Percentiles rank a stretch among this genome's conserved stretches.
Evolutionary conservation across 2,329 filamentous ascomycete species (phyloP).

Genomic region (Colletotrichum karsti): DNA sequence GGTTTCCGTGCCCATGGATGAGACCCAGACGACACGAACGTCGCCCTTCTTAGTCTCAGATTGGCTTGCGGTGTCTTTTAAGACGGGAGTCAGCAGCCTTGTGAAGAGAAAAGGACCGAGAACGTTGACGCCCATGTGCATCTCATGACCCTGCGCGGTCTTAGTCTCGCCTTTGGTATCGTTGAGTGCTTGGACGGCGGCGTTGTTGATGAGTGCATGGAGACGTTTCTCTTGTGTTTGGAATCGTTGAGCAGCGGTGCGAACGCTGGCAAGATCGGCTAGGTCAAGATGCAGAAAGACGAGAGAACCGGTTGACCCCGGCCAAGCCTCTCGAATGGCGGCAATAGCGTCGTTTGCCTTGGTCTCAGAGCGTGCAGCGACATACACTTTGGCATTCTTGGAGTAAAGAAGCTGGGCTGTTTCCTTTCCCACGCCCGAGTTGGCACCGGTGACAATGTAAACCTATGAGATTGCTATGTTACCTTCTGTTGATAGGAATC

Average conservation of each 20-base stretch:
- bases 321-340: constrained; percentile 41
- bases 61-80: background rate
- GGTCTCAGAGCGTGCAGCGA: constrained; percentile 51
- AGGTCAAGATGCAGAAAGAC: constrained; percentile 51
- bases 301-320: constrained; percentile 41
- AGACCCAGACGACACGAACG: constrained; percentile 33
- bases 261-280: constrained; percentile 36
- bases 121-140: constrained; percentile 34
- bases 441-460: constrained; percentile 53
- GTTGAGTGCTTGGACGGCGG: constrained; percentile 41
- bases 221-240: constrained; percentile 38
- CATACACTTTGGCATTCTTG: constrained; percentile 58
- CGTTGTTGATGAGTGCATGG: constrained; percentile 47
- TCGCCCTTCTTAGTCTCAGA: constrained; percentile 32
- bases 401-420: constrained; percentile 58
- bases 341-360: constrained; percentile 50
- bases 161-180: constrained; percentile 25
- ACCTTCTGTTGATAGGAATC: background rate
- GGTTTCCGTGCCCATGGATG: constrained; percentile 35
- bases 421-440: constrained; percentile 52
- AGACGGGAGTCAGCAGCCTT: constrained; percentile 32
- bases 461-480: constrained; percentile 21
- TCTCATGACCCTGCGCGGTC: constrained; percentile 36
- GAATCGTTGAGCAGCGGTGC: constrained; percentile 37
- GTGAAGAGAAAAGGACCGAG: constrained; percentile 35